Conservation (phyloP, 306 rosid genomes). For the Cucumis sativus region DNA sequence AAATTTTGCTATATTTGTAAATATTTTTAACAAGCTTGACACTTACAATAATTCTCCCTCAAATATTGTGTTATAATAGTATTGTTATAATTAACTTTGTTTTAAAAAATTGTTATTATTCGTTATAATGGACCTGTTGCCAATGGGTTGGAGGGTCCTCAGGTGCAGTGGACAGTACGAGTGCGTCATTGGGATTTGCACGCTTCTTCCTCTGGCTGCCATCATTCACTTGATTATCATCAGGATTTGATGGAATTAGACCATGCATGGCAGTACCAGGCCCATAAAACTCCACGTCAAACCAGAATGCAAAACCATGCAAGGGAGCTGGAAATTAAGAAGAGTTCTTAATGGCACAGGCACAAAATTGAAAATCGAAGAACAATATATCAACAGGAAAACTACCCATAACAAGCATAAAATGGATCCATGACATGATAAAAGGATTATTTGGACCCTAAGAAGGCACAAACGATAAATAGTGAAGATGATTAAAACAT, state of each 20-base stretch:
- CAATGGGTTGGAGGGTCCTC: constrained; percentile 99
- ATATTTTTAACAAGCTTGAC: no score
- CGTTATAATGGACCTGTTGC: constrained; percentile 67
- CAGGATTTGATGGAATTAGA: constrained; percentile 18
- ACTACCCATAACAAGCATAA: neutral
- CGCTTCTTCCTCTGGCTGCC: constrained; percentile 68
- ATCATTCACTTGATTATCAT: constrained; percentile 41
- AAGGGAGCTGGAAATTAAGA: constrained; percentile 64
- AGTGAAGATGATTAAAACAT: neutral
- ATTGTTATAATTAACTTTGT: neutral
- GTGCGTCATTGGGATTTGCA: constrained; percentile 58
- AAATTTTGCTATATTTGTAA: no score
- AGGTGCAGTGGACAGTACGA: constrained; percentile 88
- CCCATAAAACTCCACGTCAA: constrained; percentile 90
- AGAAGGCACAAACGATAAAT: neutral
- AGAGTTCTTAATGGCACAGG: constrained; percentile 6
- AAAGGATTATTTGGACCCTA: neutral
- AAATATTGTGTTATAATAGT: neutral
- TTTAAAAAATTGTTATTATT: neutral
- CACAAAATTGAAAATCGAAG: neutral
- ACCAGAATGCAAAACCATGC: constrained; percentile 99
- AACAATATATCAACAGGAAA: neutral
- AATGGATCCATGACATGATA: constrained; percentile 2
- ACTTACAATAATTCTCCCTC: no score
- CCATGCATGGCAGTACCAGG: constrained; percentile 33